These are phyloP conservation scores for Dryadomyces quercivorus DNA, from an alignment of 2,329 filamentous ascomycete genomes.

Conservation along the genomic window DNA sequence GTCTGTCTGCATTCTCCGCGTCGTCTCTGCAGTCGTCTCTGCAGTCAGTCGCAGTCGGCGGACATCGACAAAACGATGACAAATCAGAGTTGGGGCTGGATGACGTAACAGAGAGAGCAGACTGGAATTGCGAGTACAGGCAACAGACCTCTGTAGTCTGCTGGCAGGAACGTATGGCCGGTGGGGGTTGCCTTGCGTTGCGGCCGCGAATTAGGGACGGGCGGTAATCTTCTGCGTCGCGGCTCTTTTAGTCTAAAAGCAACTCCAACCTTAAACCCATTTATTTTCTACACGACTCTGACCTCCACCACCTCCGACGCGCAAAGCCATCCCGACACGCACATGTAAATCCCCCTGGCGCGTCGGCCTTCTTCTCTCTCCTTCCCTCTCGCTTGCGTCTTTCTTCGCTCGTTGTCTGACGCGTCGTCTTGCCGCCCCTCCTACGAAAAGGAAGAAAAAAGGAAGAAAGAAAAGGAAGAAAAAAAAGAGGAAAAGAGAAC, in stretches of 20 bases:
- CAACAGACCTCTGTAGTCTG: background rate
- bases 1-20: too few relatives aligned
- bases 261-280: background rate
- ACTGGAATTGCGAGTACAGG: background rate
- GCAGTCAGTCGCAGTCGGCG: too few relatives aligned
- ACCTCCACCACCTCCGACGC: background rate
- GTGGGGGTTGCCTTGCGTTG: background rate
- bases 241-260: conserved; percentile 1
- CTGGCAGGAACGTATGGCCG: background rate
- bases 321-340: background rate
- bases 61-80: too few relatives aligned
- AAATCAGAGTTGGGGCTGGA: too few relatives aligned
- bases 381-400: background rate
- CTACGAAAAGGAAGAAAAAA: too few relatives aligned
- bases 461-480: too few relatives aligned
- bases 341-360: background rate
- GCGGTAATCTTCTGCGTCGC: background rate
- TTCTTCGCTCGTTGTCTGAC: background rate
- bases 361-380: background rate
- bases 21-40: too few relatives aligned
- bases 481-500: too few relatives aligned
- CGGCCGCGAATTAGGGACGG: background rate
- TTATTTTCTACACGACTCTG: background rate
- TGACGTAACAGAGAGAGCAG: background rate
- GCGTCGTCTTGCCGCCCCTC: background rate